Conservation (phyloP, 306 rosid genomes). For the Neltuma alba region DNA sequence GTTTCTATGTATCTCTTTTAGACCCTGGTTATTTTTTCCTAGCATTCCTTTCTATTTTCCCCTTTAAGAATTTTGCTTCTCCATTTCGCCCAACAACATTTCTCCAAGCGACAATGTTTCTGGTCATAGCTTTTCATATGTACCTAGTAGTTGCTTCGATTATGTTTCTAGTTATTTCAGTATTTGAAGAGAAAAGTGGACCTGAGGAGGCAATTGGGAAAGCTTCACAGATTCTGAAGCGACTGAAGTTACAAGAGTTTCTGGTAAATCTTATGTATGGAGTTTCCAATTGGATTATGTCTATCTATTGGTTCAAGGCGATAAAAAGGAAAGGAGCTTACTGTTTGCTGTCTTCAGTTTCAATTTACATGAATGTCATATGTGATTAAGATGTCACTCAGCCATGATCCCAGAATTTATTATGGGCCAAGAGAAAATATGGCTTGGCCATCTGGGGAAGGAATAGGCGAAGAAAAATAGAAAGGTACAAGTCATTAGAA, state of each 20-base stretch:
- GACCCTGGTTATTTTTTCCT: background rate
- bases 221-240: conserved; percentile 25
- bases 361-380: background rate
- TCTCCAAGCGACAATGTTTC: background rate
- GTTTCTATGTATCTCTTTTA: background rate
- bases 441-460: too few relatives aligned
- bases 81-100: background rate
- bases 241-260: conserved; percentile 28
- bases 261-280: conserved; percentile 27
- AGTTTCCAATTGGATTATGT: background rate
- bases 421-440: too few relatives aligned
- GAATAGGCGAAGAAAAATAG: too few relatives aligned
- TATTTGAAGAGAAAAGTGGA: conserved; percentile 35
- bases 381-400: conserved; percentile 26
- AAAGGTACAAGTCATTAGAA: too few relatives aligned
- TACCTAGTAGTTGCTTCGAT: conserved; percentile 34
- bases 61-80: background rate
- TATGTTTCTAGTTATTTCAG: conserved; percentile 28
- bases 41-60: background rate
- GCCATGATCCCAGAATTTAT: too few relatives aligned
- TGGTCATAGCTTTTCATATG: background rate
- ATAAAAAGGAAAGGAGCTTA: background rate
- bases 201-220: conserved; percentile 39
- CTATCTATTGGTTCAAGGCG: background rate
- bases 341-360: background rate